These are phyloP conservation scores for Rhynchospora breviuscula DNA, from an alignment of 176 grass and related monocot species.

Conservation along the genomic window DNA sequence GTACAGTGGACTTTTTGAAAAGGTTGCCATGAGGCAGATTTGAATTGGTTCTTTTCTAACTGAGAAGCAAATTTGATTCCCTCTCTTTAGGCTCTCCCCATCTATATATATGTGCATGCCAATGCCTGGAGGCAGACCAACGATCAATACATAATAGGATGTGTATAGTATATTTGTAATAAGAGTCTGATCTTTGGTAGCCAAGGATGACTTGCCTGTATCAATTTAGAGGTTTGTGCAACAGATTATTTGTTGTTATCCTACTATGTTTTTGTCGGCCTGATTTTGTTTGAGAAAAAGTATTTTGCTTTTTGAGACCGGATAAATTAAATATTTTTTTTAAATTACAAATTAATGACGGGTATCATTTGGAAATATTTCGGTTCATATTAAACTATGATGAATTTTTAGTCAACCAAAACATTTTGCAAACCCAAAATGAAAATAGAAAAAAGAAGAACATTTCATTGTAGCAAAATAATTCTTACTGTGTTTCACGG, in stretches of 20 bases:
- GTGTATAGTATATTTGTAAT: background rate
- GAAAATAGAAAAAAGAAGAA: background rate
- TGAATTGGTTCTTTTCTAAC: constrained; percentile 10
- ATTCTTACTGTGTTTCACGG: background rate
- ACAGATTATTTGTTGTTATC: background rate
- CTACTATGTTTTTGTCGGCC: background rate
- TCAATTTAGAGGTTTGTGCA: background rate
- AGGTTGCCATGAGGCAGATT: constrained; percentile 18
- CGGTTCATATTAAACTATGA: no score
- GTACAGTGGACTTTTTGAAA: background rate
- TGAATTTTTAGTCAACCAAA: background rate
- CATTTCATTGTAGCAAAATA: background rate
- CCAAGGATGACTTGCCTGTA: constrained; percentile 48
- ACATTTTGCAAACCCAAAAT: background rate
- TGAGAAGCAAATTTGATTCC: background rate
- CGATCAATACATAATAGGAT: background rate
- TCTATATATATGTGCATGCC: constrained; percentile 19
- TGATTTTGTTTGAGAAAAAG: constrained; percentile 9
- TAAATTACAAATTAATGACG: no score
- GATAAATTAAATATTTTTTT: background rate
- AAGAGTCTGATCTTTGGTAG: constrained; percentile 30
- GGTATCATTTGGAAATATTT: no score
- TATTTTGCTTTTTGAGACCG: background rate
- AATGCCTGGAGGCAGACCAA: background rate
- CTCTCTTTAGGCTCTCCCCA: background rate